phyloP scores from a whole-genome alignment of 179 eudicot species.

The Beta macrorhiza region DNA sequence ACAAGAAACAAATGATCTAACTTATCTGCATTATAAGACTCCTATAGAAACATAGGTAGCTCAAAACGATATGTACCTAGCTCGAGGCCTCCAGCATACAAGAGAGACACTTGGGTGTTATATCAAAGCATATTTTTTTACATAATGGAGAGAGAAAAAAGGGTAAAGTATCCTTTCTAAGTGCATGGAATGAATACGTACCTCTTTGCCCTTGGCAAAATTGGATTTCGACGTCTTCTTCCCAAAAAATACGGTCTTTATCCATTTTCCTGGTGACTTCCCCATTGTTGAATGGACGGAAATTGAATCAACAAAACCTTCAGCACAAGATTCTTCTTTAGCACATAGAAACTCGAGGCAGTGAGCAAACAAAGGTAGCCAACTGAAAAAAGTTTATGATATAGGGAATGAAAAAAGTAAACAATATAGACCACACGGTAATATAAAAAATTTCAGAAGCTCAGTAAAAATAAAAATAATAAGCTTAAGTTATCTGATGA shows the following conservation, averaged over 20 bases:
- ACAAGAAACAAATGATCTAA: neutral
- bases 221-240: conserved; percentile 78
- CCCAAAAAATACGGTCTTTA: conserved; percentile 79
- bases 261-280: conserved; percentile 95
- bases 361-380: conserved; percentile 9
- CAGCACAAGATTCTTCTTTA: conserved; percentile 24
- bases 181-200: conserved; percentile 2
- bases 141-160: too few species aligned
- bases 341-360: neutral
- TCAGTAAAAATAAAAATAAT: neutral
- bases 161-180: too few species aligned
- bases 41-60: neutral
- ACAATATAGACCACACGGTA: neutral
- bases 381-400: neutral
- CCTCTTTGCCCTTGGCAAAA: conserved; percentile 53
- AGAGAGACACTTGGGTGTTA: neutral
- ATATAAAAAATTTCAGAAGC: neutral
- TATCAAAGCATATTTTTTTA: too few species aligned
- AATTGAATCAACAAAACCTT: conserved; percentile 10
- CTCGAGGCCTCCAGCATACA: neutral
- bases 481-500: neutral
- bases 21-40: neutral
- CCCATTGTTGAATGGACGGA: conserved; percentile 53
- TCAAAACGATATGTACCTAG: neutral
- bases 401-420: neutral